phyloP scores from a whole-genome alignment of 345 rosid genomes.

The Clarkia xantiana region DNA sequence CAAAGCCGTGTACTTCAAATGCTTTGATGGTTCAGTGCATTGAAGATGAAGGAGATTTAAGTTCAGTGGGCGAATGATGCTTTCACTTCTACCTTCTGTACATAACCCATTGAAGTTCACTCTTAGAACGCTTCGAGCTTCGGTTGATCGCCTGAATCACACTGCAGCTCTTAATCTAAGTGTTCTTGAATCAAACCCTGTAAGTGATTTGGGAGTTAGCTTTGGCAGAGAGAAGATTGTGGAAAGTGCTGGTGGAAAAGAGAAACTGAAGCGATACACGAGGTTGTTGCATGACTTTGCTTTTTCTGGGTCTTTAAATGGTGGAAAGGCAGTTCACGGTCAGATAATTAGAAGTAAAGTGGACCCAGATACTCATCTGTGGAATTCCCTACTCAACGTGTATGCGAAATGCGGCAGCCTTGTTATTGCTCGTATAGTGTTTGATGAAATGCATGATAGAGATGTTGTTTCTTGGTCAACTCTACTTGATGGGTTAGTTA shows the following conservation, averaged over 20 bases:
- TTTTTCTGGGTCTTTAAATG: constrained; percentile 13
- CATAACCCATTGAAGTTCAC: no score
- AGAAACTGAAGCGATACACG: constrained; percentile 17
- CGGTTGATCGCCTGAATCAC: neutral
- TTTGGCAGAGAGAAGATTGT: neutral
- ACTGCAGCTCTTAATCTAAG: neutral
- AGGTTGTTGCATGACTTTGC: constrained; percentile 23
- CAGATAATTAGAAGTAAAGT: constrained; percentile 10
- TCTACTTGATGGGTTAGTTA: constrained; percentile 20
- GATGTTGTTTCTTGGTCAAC: constrained; percentile 42
- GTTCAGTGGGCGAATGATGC: no score
- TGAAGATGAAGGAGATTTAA: no score
- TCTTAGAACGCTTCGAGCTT: no score
- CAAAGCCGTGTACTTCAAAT: no score
- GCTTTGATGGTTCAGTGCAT: no score
- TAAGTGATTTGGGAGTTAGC: neutral
- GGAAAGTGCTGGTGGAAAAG: constrained; percentile 1
- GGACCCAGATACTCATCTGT: constrained; percentile 23
- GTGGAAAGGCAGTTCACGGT: constrained; percentile 22
- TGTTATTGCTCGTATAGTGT: constrained; percentile 16
- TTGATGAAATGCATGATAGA: constrained; percentile 22
- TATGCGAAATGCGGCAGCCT: constrained; percentile 22
- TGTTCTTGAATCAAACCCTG: constrained; percentile 2
- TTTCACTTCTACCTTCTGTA: no score
- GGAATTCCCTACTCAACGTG: constrained; percentile 26